These are phyloP conservation scores for Hypoxylon sp. DNA, from an alignment of 2,329 filamentous ascomycete species.

Conservation along the genomic window DNA sequence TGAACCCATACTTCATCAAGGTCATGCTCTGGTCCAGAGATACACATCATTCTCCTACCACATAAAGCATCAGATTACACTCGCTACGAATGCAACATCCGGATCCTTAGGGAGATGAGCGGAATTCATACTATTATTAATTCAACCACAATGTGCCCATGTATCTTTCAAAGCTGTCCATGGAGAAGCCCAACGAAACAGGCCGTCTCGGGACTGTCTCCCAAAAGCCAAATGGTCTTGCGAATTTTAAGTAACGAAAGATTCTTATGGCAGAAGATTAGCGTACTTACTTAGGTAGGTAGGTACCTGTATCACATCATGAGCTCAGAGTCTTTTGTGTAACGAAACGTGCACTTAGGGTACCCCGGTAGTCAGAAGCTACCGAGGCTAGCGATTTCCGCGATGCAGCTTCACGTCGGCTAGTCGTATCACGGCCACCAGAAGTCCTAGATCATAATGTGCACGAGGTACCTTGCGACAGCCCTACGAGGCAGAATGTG, in stretches of 20 bases:
- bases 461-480: not conserved
- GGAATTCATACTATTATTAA: not conserved
- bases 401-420: not conserved
- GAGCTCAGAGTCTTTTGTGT: constrained; percentile 8
- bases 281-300: too few species aligned
- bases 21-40: not conserved
- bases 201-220: not conserved
- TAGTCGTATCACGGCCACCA: not conserved
- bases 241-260: not conserved
- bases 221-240: constrained; percentile 5
- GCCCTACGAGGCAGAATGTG: too few species aligned
- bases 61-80: not conserved
- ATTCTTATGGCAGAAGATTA: constrained; percentile 8
- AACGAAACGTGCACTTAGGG: too few species aligned
- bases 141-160: not conserved
- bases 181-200: not conserved
- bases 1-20: not conserved
- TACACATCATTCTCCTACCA: too few species aligned
- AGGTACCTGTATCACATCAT: too few species aligned
- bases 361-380: too few species aligned
- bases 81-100: not conserved
- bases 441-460: too few species aligned
- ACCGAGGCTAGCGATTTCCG: not conserved
- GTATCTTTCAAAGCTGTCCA: not conserved
- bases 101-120: not conserved